A percentile compares a stretch with the other conserved stretches of the same genome.
Evolutionary conservation across 2,329 filamentous ascomycete species (phyloP).

Genomic region (Fusarium mangiferae): DNA sequence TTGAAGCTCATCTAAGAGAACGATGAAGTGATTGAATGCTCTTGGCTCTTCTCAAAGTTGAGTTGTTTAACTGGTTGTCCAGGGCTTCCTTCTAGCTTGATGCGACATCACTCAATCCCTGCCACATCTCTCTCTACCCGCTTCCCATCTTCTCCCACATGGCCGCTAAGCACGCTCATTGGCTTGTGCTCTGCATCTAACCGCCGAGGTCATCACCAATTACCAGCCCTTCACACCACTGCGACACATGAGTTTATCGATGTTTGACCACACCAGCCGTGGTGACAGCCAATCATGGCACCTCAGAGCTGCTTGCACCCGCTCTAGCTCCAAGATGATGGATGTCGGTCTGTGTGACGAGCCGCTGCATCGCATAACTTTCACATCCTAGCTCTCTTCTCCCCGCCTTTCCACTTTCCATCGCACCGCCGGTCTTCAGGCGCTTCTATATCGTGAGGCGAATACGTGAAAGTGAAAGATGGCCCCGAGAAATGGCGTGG

Average conservation of each 20-base stretch:
- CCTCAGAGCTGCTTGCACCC: conserved; percentile 11
- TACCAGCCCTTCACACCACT: conserved; percentile 39
- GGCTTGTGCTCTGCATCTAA: conserved; percentile 48
- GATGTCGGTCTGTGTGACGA: conserved; percentile 31
- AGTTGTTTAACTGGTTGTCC: conserved; percentile 13
- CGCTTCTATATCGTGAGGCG: conserved; percentile 28
- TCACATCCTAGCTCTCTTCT: conserved; percentile 19
- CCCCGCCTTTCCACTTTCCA: conserved; percentile 31
- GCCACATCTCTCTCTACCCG: conserved; percentile 20
- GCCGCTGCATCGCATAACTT: conserved; percentile 35
- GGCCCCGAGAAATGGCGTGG: conserved; percentile 31
- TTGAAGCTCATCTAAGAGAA: conserved; percentile 14
- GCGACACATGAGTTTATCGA: conserved; percentile 24
- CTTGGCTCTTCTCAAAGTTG: conserved; percentile 13
- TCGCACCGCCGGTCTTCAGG: conserved; percentile 28
- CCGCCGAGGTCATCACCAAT: conserved; percentile 52
- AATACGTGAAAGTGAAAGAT: conserved; percentile 14
- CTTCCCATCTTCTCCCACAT: conserved; percentile 21
- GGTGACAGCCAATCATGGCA: conserved; percentile 24
- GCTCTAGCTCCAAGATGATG: conserved; percentile 27
- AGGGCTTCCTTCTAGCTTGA: conserved; percentile 22
- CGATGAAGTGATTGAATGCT: background rate
- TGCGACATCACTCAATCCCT: conserved; percentile 21
- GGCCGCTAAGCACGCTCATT: conserved; percentile 47
- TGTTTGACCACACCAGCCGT: conserved; percentile 15